phyloP scores from a whole-genome alignment of 2,329 filamentous ascomycete genomes.

The Claviceps sp. region DNA sequence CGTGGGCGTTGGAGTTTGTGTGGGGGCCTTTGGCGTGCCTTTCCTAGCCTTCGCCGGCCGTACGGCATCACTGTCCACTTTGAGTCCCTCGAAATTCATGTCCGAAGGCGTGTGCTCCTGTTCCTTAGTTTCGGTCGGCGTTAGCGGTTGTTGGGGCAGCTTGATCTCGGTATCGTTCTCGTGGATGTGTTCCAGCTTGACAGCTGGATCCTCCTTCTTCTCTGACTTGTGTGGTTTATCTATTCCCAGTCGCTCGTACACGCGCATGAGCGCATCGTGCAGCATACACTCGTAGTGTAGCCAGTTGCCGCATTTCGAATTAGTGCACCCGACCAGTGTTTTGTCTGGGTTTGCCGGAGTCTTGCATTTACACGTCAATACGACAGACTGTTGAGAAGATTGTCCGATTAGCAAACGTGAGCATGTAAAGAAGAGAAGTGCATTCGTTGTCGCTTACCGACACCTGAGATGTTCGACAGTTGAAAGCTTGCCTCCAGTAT shows the following conservation, averaged over 20 bases:
- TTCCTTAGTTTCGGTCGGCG: constrained; percentile 36
- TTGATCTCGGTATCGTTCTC: constrained; percentile 13
- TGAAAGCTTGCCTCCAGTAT: constrained; percentile 52
- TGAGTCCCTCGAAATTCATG: constrained; percentile 37
- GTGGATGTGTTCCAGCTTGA: constrained; percentile 16
- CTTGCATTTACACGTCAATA: constrained; percentile 43
- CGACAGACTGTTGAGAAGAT: constrained; percentile 28
- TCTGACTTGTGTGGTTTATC: constrained; percentile 42
- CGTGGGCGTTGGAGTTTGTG: constrained; percentile 19
- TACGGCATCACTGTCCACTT: constrained; percentile 25
- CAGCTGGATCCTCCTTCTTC: constrained; percentile 21
- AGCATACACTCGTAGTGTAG: constrained; percentile 51
- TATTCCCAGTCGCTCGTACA: constrained; percentile 35
- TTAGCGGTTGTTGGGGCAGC: constrained; percentile 28
- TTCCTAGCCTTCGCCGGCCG: constrained; percentile 20
- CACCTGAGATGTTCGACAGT: constrained; percentile 41
- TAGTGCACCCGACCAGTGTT: constrained; percentile 43
- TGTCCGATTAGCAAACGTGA: neutral
- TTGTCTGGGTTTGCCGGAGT: constrained; percentile 50
- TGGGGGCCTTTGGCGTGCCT: constrained; percentile 15
- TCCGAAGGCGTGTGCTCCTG: constrained; percentile 34
- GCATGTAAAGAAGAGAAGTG: neutral
- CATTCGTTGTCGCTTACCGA: constrained; percentile 32
- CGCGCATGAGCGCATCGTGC: constrained; percentile 36
- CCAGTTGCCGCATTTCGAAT: constrained; percentile 42